Base-by-base conservation (phyloP, 1,139 yeast genomes). In the Geotrichum siamense region DNA sequence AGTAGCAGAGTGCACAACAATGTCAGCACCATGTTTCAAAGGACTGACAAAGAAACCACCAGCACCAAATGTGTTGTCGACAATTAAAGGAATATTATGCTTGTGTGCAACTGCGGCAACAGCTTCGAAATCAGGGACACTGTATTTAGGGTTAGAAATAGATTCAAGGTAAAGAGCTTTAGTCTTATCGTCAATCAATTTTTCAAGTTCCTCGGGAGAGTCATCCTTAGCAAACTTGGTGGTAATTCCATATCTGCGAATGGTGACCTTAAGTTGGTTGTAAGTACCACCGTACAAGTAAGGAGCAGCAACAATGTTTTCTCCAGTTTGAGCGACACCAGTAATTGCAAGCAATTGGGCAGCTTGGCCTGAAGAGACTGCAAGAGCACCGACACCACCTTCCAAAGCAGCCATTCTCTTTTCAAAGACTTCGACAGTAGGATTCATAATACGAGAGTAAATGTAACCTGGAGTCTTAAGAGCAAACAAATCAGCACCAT, bases 61-160 rank as follows among this genome's bases (percentile, higher is more conserved):
- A 38, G 96, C 96, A 61, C 96, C 97, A 58, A 89, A 89, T 25
- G 98, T 91, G 76, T 91, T 91, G 69, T 91, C 98, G 38, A 85
- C 96, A 46, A 91, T 91, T 41, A 91, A 78, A 44, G 96, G 95
- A 46, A 89, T 74, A 48, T 96, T 96, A 55, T 84, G 76, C 53
- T 80, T 78, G 66, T 87, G 96, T 41, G 96, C 96, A 42, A 85
- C 70, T 29, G 73, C 79, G 43, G 77, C 75, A 55, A 91, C 73
- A 46, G 71, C 76, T 64, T 83, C 87, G 57, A 91, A 84, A 65
- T 89, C 96, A 45, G 97, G 96, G 43, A 91, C 81, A 62, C 84
- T 85, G 68, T 83, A 87, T 61, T 80, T 81, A 49, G 98, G 98
- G 68, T 91, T 91, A 55, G 96, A 96, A 59, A 91, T 84, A 26